Evolutionary conservation across 2,329 filamentous ascomycete genomes (phyloP).

Genomic region (Exophiala sp.): DNA sequence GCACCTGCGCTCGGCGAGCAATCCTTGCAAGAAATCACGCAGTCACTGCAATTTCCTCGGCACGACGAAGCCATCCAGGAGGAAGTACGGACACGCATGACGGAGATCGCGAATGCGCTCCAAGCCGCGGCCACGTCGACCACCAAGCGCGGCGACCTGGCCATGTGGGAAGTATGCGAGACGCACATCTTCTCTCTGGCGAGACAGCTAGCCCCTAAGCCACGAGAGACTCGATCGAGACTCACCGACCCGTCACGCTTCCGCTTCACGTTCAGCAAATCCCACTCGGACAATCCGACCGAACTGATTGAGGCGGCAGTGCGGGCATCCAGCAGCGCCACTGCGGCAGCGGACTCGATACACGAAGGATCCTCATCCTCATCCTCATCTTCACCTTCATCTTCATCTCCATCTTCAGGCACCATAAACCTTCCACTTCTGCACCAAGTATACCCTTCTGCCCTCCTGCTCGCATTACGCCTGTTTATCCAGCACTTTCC

Average conservation of each 20-base stretch:
- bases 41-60: not conserved
- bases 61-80: constrained; percentile 5
- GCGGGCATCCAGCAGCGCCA: not conserved
- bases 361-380: not conserved
- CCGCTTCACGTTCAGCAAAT: constrained; percentile 8
- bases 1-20: not conserved
- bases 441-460: constrained; percentile 37
- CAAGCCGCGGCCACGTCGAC: constrained; percentile 13
- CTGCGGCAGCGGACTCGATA: not conserved
- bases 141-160: constrained; percentile 16
- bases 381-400: not conserved
- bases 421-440: constrained; percentile 5
- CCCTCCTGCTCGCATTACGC: constrained; percentile 38
- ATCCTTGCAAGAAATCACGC: constrained; percentile 1
- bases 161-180: constrained; percentile 23
- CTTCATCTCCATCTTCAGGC: not conserved
- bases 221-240: not conserved
- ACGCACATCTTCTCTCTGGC: constrained; percentile 21
- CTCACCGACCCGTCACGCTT: constrained; percentile 2
- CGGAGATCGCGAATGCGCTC: constrained; percentile 9
- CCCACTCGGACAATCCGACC: constrained; percentile 9
- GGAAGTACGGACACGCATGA: constrained; percentile 10
- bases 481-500: constrained; percentile 39
- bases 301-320: constrained; percentile 9
- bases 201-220: constrained; percentile 3